A percentile compares a stretch with the other conserved stretches of the same genome.
phyloP scores from a whole-genome alignment of 129 eudicot genomes.

The Calendula officinalis region DNA sequence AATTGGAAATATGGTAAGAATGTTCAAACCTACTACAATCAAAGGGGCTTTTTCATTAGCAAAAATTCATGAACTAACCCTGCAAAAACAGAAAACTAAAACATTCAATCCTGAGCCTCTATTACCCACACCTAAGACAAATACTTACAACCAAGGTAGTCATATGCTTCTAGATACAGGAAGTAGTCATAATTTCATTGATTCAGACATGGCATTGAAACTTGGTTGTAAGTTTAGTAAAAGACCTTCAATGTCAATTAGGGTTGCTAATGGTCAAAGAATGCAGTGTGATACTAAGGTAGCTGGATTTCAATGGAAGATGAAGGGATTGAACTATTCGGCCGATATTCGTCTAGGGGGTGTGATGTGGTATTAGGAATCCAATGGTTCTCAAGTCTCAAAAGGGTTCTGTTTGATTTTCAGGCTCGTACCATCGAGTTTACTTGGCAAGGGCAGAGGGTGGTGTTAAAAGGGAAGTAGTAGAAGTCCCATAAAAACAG shows the following conservation, averaged over 20 bases:
- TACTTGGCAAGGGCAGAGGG: too few species aligned
- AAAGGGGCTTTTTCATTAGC: not conserved
- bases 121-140: too few species aligned
- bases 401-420: too few species aligned
- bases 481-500: too few species aligned
- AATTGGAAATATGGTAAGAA: not conserved
- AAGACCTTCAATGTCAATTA: not conserved
- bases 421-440: too few species aligned
- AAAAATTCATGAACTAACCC: not conserved
- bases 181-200: conserved; percentile 19
- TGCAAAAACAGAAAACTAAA: not conserved
- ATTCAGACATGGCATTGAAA: not conserved
- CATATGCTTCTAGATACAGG: not conserved
- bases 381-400: conserved; percentile 5
- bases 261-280: not conserved
- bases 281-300: not conserved
- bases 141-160: too few species aligned
- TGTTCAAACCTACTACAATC: not conserved
- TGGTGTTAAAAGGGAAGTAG: too few species aligned
- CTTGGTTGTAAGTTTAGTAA: not conserved
- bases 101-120: too few species aligned
- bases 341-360: conserved; percentile 3
- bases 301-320: not conserved
- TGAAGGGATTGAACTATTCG: not conserved
- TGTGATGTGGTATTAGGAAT: conserved; percentile 15